These are phyloP conservation scores for Auricularia sp. DNA, from an alignment of 768 basidiomycete species.

Conservation along the genomic window DNA sequence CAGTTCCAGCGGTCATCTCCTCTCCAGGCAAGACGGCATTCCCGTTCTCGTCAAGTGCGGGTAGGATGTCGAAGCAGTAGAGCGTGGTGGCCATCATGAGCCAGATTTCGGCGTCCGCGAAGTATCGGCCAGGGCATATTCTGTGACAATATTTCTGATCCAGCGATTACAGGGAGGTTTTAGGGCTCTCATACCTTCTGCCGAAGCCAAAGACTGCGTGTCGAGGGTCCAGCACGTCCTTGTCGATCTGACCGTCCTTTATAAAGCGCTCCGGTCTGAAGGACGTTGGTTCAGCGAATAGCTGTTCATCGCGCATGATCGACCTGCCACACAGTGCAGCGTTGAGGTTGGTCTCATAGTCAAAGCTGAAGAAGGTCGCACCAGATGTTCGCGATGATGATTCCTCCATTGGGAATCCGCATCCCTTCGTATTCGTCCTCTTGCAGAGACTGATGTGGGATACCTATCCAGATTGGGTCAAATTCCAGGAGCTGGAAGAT, in stretches of 20 bases:
- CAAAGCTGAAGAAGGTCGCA: neutral
- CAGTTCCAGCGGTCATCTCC: too few relatives aligned
- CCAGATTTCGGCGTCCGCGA: conserved; percentile 41
- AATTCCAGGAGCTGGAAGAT: too few relatives aligned
- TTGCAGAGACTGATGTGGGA: neutral
- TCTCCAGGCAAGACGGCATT: conserved; percentile 21
- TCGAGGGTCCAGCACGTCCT: too few relatives aligned
- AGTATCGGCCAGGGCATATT: conserved; percentile 43
- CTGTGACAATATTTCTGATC: conserved; percentile 12
- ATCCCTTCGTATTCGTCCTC: conserved; percentile 5
- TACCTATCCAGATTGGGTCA: neutral
- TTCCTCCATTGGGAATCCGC: neutral
- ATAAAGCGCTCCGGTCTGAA: too few relatives aligned
- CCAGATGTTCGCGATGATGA: conserved; percentile 2
- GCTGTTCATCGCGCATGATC: too few relatives aligned
- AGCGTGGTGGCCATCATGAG: conserved; percentile 33
- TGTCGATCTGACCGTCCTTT: too few relatives aligned
- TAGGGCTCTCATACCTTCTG: too few relatives aligned
- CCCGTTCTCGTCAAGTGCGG: conserved; percentile 31
- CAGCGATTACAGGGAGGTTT: too few relatives aligned
- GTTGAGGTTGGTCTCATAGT: too few relatives aligned
- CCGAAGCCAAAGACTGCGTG: too few relatives aligned
- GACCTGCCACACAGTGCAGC: too few relatives aligned
- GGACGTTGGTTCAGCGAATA: too few relatives aligned
- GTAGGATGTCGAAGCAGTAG: conserved; percentile 35